phyloP scores from a whole-genome alignment of 73 alveolate species.

The Chromera velia region DNA sequence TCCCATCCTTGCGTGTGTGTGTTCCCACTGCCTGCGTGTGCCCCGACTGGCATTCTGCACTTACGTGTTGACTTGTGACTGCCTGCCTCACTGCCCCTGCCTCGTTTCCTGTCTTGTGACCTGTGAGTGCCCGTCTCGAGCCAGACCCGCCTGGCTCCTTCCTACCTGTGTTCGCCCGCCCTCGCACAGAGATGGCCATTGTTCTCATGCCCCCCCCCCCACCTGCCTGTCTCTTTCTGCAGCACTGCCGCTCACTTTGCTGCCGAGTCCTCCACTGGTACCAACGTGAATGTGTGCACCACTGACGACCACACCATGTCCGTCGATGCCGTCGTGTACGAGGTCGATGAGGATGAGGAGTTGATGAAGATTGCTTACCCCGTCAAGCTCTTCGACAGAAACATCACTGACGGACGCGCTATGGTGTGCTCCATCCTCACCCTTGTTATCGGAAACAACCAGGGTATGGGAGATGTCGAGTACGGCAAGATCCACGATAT shows the following conservation, averaged over 20 bases:
- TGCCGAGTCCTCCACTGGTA: slow-evolving; percentile 19
- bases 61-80: too few species aligned
- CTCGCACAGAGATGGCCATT: too few species aligned
- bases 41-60: too few species aligned
- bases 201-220: too few species aligned
- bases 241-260: slow-evolving; percentile 16
- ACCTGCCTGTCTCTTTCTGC: too few species aligned
- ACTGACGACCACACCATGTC: slow-evolving; percentile 30
- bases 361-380: slow-evolving; percentile 29
- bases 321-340: slow-evolving; percentile 15
- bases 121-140: too few species aligned
- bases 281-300: slow-evolving; percentile 39
- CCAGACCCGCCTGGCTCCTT: too few species aligned
- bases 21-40: too few species aligned
- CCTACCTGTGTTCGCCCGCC: too few species aligned
- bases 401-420: slow-evolving; percentile 25
- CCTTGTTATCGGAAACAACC: slow-evolving; percentile 16
- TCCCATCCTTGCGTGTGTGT: not conserved
- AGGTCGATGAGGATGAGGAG: slow-evolving; percentile 15
- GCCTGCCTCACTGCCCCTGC: too few species aligned
- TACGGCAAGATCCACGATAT: slow-evolving; percentile 37
- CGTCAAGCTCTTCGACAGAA: slow-evolving; percentile 14
- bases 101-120: too few species aligned
- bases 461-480: slow-evolving; percentile 43
- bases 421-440: slow-evolving; percentile 23